These are phyloP conservation scores for Pseudomicrostroma phylloplanum DNA, from an alignment of 1,284 basidiomycete species.

Conservation along the genomic window DNA sequence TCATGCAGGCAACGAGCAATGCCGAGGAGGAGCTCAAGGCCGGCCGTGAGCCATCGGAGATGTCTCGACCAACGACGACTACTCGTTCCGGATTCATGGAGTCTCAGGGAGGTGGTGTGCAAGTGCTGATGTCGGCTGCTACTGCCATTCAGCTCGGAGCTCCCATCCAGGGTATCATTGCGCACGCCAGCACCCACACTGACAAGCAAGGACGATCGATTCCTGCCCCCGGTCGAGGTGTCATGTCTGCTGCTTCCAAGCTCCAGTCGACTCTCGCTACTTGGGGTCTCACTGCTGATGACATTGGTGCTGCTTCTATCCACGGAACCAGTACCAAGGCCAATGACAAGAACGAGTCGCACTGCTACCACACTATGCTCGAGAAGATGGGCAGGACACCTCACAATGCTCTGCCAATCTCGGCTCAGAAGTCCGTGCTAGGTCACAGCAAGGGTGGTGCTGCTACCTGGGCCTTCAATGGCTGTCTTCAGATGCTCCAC, in stretches of 20 bases:
- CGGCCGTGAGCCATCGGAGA: conserved; percentile 93
- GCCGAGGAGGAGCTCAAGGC: conserved; percentile 94
- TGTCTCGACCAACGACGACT: conserved; percentile 93
- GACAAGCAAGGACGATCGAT: conserved; percentile 85
- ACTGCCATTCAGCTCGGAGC: conserved; percentile 89
- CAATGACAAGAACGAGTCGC: conserved; percentile 97
- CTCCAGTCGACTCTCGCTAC: conserved; percentile 89
- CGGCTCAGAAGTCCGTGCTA: conserved; percentile 82
- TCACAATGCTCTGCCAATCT: conserved; percentile 90
- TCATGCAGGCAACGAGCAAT: conserved; percentile 99
- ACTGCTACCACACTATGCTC: conserved; percentile 93
- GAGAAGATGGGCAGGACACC: conserved; percentile 75
- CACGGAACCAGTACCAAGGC: conserved; percentile 94
- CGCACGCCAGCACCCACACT: conserved; percentile 94
- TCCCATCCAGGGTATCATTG: conserved; percentile 86
- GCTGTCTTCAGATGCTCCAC: conserved; percentile 77
- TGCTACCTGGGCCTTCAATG: conserved; percentile 94
- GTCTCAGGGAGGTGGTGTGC: conserved; percentile 90
- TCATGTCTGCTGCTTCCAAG: conserved; percentile 55
- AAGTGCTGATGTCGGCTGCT: conserved; percentile 92
- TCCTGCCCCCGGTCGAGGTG: conserved; percentile 55
- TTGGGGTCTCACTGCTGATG: conserved; percentile 88
- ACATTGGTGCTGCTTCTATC: conserved; percentile 73
- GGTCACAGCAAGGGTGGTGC: conserved; percentile 53
- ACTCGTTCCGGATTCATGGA: conserved; percentile 74